Evolutionary conservation across 352 stramenopile species (phyloP).

Genomic region (Pythium aristosporum): DNA sequence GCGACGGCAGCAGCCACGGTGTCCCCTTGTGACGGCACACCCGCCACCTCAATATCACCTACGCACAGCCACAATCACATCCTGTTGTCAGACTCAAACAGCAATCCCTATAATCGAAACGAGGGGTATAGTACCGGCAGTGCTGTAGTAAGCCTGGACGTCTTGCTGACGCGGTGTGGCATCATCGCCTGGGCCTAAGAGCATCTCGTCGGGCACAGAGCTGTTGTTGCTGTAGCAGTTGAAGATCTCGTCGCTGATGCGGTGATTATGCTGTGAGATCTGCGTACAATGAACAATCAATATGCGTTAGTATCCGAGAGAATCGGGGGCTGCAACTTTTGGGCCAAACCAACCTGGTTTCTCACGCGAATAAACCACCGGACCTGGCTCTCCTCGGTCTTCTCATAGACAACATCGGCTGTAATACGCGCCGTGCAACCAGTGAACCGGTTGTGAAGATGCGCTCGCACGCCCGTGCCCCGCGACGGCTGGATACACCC

Average conservation of each 20-base stretch:
- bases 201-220: constrained; percentile 67
- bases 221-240: constrained; percentile 81
- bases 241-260: constrained; percentile 77
- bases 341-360: constrained; percentile 47
- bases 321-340: neutral
- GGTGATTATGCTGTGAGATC: constrained; percentile 78
- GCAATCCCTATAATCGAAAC: neutral
- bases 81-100: too few species aligned
- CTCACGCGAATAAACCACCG: constrained; percentile 73
- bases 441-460: constrained; percentile 79
- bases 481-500: constrained; percentile 77
- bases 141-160: constrained; percentile 3
- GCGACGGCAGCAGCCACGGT: neutral
- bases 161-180: constrained; percentile 13
- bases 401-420: constrained; percentile 73
- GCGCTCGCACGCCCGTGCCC: constrained; percentile 66
- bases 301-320: neutral
- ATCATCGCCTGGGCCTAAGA: constrained; percentile 38
- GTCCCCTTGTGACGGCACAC: constrained; percentile 1
- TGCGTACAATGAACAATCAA: constrained; percentile 19
- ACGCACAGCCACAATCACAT: neutral
- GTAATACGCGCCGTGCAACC: constrained; percentile 73
- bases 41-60: constrained; percentile 14
- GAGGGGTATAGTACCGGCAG: neutral
- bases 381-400: constrained; percentile 39